Percentiles rank a stretch among this genome's conserved stretches.
Conservation (phyloP, 1,284 basidiomycete species). For the Cystobasidiaceae sp. region DNA sequence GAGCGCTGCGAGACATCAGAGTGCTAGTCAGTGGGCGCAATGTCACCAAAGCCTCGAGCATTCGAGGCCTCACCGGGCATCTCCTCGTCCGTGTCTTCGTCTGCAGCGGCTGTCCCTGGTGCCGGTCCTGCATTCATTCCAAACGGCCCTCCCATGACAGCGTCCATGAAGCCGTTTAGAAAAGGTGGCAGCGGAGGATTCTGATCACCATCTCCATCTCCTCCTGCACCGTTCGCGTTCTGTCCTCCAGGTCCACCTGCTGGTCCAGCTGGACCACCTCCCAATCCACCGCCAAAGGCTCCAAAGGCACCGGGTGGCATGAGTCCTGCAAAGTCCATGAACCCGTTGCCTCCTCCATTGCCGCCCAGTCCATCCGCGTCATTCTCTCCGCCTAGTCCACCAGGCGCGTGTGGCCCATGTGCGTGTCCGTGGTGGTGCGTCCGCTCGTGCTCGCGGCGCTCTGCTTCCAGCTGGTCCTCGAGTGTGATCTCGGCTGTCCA, state of each 20-base stretch:
- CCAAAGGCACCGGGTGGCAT: background rate
- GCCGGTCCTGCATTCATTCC: background rate
- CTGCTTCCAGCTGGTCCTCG: conserved; percentile 10
- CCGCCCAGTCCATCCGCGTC: no score
- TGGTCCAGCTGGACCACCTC: background rate
- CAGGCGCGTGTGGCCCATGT: no score
- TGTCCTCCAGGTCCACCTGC: no score
- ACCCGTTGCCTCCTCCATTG: no score
- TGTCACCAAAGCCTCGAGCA: background rate
- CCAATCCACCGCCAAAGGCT: background rate
- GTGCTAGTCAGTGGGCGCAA: background rate
- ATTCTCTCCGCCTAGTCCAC: no score
- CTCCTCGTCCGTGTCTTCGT: conserved; percentile 18
- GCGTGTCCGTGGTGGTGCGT: background rate
- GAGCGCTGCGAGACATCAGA: background rate
- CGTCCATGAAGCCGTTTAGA: background rate
- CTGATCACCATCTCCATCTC: background rate
- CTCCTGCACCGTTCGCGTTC: background rate
- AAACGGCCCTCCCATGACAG: background rate
- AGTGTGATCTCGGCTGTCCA: conserved; percentile 16
- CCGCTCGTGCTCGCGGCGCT: background rate
- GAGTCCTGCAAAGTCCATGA: no score
- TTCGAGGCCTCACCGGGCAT: conserved; percentile 7
- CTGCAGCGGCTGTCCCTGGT: background rate
- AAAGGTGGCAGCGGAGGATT: background rate